Conservation (phyloP, 345 rosid genomes). For the Euphorbia lathyris region DNA sequence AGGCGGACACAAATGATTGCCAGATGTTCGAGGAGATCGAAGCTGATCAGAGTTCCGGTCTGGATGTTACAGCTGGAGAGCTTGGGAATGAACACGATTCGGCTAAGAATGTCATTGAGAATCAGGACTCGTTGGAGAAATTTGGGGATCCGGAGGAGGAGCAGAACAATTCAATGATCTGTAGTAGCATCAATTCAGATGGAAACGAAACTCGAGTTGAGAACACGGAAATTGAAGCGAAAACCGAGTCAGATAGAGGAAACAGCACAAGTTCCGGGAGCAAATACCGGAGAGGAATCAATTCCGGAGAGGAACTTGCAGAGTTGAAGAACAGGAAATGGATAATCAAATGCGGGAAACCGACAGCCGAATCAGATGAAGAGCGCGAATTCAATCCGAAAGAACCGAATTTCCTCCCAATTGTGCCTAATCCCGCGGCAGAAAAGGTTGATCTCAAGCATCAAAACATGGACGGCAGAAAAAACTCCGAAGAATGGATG, state of each 20-base stretch:
- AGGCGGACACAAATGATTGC: conserved; percentile 12
- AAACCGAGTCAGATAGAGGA: conserved; percentile 16
- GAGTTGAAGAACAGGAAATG: conserved; percentile 31
- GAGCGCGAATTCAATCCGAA: conserved; percentile 56
- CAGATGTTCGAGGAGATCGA: conserved; percentile 9
- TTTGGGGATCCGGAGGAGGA: conserved; percentile 30
- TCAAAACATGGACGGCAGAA: conserved; percentile 27
- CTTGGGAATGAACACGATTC: conserved; percentile 11
- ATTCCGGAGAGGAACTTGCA: conserved; percentile 30
- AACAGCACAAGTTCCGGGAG: conserved; percentile 5
- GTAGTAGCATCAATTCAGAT: conserved; percentile 8
- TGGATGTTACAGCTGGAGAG: conserved; percentile 15
- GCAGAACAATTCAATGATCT: conserved; percentile 16
- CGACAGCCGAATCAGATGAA: conserved; percentile 31
- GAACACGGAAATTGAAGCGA: conserved; percentile 24
- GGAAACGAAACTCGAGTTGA: conserved; percentile 20
- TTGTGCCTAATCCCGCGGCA: conserved; percentile 48
- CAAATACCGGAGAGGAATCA: conserved; percentile 21
- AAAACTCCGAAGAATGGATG: conserved; percentile 36
- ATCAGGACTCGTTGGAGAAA: conserved; percentile 14
- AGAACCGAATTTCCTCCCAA: conserved; percentile 75
- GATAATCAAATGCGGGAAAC: conserved; percentile 39
- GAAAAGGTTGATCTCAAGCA: conserved; percentile 34
- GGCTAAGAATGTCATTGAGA: conserved; percentile 14
- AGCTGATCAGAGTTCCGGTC: conserved; percentile 9